Evolutionary conservation across 164 flowering plant genomes (phyloP), one percentile per base, ranked within the genome.

Genomic region (Vitis amurensis): DNA sequence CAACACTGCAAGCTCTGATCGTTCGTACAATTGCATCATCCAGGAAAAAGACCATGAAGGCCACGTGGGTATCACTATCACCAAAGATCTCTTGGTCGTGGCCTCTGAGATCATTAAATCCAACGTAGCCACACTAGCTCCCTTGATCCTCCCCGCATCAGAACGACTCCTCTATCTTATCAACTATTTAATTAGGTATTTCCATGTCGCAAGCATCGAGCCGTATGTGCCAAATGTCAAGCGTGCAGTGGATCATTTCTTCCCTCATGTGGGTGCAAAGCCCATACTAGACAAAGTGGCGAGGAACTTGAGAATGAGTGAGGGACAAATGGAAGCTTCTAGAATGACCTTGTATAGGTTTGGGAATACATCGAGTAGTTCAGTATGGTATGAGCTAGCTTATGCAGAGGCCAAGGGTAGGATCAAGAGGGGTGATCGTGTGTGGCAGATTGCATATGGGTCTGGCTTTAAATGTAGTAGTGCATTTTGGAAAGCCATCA

Each of bases 11-110:
- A 66, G 74, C 14, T 73, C 66, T 14, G 80, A 84, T 61, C 50
- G 7, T 4, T 73, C 79, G 8, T 80, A 74, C 74, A 71, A 64
- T 0, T 84, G 78, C 72, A 79, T 84, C 19, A 69, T 14, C 74
- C 79, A 66, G 49, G 70, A 72, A 23, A 84, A 84, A 55, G 87
- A 84, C 49, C 15, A 19, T 2, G 51, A 68, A 2, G 86, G 86
- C 11, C 10, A 30, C 9, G 15, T 49, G 1, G 85, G 83, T 44
- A 51, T 80, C 55, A 63, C 72, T n/a, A 67, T 84, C 66, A 73
- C 77, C 50, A 80, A 74, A 66, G 78, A 84, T 66, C 79, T 84
- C 15, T 50, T 81, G 70, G 57, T 71, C 2, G 75, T 70, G 1
- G 85, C 82, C 0, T 74, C 57, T n/a, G 53, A 74, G 11, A 71